Evolutionary conservation across 2,329 filamentous ascomycete genomes (phyloP), one percentile per base, ranked within the genome.

Genomic region (Didymellaceae sp.): DNA sequence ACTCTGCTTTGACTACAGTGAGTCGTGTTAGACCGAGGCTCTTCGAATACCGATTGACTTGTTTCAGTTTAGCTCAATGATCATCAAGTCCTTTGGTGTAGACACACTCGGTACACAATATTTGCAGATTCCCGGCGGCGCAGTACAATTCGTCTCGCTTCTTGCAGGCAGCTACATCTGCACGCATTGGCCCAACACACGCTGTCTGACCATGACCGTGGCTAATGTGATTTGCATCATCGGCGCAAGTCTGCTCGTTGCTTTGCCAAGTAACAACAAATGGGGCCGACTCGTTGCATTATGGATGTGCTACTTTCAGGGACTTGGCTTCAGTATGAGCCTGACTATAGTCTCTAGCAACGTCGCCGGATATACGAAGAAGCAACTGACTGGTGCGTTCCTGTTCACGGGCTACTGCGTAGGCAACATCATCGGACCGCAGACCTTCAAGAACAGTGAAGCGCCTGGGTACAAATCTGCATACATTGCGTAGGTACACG

Each of bases 51-150:
- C 14, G 11, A 26, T 13, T 49, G n/a, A 42, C 18, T 30, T 14
- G 11, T 2, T 17, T 14, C 45, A 76, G 65, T 80, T 81, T 55
- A 75, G 73, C 1, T 78, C 75, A 9, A 71, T 80, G 14, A 78
- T 81, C 43, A 74, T 81, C 43, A 68, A 70, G n/a, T 77, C 76
- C 89, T 75, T 97, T 90, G 16, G 90, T 90, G 62, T 97, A 96
- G 75, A 97, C 86, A 35, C 91, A 82, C 74, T 97, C 89, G 2
- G 94, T 94, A 40, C 94, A 84, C 81, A 83, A 52, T 83, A 83
- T 51, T 77, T 86, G 8, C 81, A 85, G 54, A 86, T 86, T 45
- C 82, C 83, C 0, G 82, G 82, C 13, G 82, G 82, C 16, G 74
- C 73, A 3, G 64, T 75, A 4, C 72, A 75, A 22, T 69, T 77